Conservation (phyloP, 2,329 filamentous ascomycete species). For the Zymoseptoria passerinii region DNA sequence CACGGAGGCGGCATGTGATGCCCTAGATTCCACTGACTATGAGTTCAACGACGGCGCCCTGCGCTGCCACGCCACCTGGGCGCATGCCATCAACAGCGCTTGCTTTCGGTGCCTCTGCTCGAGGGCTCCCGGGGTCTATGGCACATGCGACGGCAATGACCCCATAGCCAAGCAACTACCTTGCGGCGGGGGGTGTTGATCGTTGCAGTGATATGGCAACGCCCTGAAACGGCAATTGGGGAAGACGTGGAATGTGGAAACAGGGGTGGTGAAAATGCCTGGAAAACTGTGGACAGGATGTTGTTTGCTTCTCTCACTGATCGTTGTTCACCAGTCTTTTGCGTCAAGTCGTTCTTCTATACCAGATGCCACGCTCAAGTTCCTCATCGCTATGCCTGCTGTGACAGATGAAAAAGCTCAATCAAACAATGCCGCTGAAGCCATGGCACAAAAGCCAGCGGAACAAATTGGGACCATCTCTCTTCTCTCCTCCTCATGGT, state of each 20-base stretch:
- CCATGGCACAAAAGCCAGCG: background rate
- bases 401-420: background rate
- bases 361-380: background rate
- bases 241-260: background rate
- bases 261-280: background rate
- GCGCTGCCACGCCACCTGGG: no score
- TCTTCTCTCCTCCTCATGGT: constrained; percentile 1
- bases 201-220: no score
- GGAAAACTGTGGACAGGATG: background rate
- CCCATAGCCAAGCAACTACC: no score
- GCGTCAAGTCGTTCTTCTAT: constrained; percentile 1
- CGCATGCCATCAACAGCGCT: no score
- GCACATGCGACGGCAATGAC: no score
- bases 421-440: background rate
- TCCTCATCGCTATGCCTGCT: constrained; percentile 7
- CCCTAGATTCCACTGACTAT: no score
- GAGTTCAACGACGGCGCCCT: no score
- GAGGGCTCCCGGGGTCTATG: no score
- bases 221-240: no score
- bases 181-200: no score
- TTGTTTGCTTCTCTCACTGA: background rate
- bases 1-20: no score
- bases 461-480: background rate
- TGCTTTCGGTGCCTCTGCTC: no score
- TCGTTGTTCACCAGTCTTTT: background rate